Evolutionary conservation across 148 eudicot genomes (phyloP).

Genomic region (Fagopyrum esculentum): DNA sequence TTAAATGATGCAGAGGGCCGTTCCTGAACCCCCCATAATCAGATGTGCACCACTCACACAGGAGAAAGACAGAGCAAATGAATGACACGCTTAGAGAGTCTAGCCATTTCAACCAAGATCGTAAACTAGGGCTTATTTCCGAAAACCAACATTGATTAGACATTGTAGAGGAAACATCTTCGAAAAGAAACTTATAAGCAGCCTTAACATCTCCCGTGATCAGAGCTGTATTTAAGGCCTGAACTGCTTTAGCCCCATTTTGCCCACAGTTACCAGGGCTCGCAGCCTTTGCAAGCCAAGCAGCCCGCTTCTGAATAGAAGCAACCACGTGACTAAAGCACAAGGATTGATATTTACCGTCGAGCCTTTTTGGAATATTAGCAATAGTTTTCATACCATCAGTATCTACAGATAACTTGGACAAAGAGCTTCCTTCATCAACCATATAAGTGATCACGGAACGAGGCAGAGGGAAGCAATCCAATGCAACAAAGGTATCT

Average conservation of each 20-base stretch:
- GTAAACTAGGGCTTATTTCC: constrained; percentile 66
- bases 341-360: constrained; percentile 41
- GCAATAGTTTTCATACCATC: constrained; percentile 30
- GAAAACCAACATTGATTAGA: constrained; percentile 63
- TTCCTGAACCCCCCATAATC: constrained; percentile 74
- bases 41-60: constrained; percentile 98
- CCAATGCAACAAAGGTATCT: constrained; percentile 92
- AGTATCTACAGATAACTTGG: constrained; percentile 36
- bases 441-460: constrained; percentile 36
- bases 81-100: constrained; percentile 45
- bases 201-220: constrained; percentile 60
- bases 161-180: constrained; percentile 48
- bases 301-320: constrained; percentile 60
- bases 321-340: constrained; percentile 62
- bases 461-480: constrained; percentile 85
- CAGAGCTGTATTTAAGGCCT: constrained; percentile 71
- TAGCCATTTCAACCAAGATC: constrained; percentile 67
- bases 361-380: constrained; percentile 34
- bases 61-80: constrained; percentile 73
- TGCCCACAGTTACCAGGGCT: constrained; percentile 64
- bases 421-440: constrained; percentile 35
- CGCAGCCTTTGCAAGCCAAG: constrained; percentile 64
- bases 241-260: constrained; percentile 71
- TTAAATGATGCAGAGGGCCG: constrained; percentile 46
- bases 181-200: constrained; percentile 64